Evolutionary conservation across 306 rosid species (phyloP).

Genomic region (Mimosa bimucronata): DNA sequence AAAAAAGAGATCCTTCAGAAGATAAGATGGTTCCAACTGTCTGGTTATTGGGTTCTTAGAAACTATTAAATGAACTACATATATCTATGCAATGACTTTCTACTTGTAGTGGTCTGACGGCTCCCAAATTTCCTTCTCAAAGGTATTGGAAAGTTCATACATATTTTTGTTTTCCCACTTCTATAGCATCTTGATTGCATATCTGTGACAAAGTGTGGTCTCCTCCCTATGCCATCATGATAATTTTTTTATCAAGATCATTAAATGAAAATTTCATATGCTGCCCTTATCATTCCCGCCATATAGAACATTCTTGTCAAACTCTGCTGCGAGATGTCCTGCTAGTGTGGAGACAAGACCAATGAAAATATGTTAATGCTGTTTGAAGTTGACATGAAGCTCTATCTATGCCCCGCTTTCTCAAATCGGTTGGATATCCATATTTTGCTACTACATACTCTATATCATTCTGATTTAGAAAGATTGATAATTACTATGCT

Average conservation of each 20-base stretch:
- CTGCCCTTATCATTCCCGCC: too few relatives aligned
- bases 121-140: background rate
- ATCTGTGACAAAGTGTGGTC: background rate
- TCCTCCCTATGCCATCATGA: background rate
- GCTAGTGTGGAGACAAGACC: too few relatives aligned
- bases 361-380: background rate
- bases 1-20: background rate
- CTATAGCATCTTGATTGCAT: background rate
- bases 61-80: background rate
- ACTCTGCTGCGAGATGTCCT: too few relatives aligned
- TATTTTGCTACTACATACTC: background rate
- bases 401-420: background rate
- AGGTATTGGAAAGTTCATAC: background rate
- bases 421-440: background rate
- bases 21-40: background rate
- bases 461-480: too few relatives aligned
- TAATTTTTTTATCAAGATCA: background rate
- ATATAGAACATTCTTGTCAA: too few relatives aligned
- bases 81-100: constrained; percentile 4
- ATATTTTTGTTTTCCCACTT: background rate
- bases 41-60: background rate
- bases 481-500: background rate
- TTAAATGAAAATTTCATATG: background rate
- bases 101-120: background rate
- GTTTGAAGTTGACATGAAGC: background rate